Evolutionary conservation across 2,329 filamentous ascomycete genomes (phyloP), one percentile per base, ranked within the genome.

Genomic region (Teratosphaeria epicoccoides): DNA sequence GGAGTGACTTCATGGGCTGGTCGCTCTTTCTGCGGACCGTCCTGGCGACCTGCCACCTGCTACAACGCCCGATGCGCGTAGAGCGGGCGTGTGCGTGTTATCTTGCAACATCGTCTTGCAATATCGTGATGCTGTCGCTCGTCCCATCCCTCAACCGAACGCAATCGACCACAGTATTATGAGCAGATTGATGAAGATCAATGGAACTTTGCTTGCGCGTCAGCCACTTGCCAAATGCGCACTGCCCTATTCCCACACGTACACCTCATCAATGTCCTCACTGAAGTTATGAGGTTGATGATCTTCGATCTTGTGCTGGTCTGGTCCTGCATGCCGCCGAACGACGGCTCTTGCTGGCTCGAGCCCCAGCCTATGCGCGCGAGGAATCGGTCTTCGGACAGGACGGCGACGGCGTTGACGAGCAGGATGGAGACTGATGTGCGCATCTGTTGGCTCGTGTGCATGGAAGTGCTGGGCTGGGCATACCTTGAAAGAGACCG

Each of bases 301-400:
- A 90, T 77, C 70, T 93, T 93, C 49, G 84, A 84, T 71, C 93
- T 91, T 63, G 95, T 78, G 70, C 87, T 90, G 58, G 83, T 79
- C 60, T 87, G 86, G 61, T 87, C 80, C 59, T 77, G 75, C 64
- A 63, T 77, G 59, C 83, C 74, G 61, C 89, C 88, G 68, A 95
- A 95, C 40, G 83, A 82, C 1, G 87, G 84, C 60, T 95, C 88
- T 43, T 52, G 29, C 24, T 80, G 77, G 48, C 72, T 72, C 44
- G 74, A 73, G 49, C 78, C 90, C 79, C 91, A 90, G 66, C 90
- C 90, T 65, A 96, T 89, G 71, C 88, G 82, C 52, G 84, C 86
- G 59, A 95, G 86, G 71, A 95, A 95, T 56, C 89, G 85, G 73
- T 95, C 89, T 80, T 95, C 90, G 62, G 88, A 95, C 59, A 97